Evolutionary conservation across 805 yeast species (phyloP), one percentile per base, ranked within the genome.

Genomic region (Candida adriatica): DNA sequence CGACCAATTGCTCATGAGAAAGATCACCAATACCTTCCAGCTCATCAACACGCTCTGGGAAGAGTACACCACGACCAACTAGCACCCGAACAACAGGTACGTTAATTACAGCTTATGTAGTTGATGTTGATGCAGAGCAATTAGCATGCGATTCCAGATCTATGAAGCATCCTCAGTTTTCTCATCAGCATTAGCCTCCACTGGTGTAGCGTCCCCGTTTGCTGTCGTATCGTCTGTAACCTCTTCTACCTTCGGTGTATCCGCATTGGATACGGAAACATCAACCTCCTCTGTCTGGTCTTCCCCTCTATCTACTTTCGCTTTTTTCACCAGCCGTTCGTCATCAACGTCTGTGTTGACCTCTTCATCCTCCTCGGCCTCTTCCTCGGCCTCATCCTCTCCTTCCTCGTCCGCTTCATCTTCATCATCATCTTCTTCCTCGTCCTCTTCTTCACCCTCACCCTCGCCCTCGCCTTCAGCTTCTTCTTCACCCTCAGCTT

Each of bases 391-490:
- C 9, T 29, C 42, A 5, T 26, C 41, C 11, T 26, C 40, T 5
- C 48, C 59, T 7, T 26, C 41, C 13, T 26, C 73, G 4, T 53
- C 73, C 4, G 49, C 68, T 6, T 56, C 72, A 9, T 54, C 68
- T 0, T 49, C 63, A 1, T 45, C 71, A 1, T 47, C 71, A 2
- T 49, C 72, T 8, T 58, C 77, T 0, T 58, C 71, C 9, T 60
- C 75, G 3, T 53, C 71, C 5, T 65, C 74, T 1, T 58, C 72
- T 1, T 58, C 73, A 3, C 54, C 73, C 2, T 58, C 73, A 42
- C 56, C 73, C 5, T 59, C 68, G 2, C 56, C 68, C 2, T 53
- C 73, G 4, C 49, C 68, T 5, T 57, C 71, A 10, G 51, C 68
- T 0, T 51, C 62, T 1, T 46, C 70, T 0, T 49, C 71, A 1